These are phyloP conservation scores for Sedum album DNA, from an alignment of 164 flowering plant genomes.

Conservation along the genomic window DNA sequence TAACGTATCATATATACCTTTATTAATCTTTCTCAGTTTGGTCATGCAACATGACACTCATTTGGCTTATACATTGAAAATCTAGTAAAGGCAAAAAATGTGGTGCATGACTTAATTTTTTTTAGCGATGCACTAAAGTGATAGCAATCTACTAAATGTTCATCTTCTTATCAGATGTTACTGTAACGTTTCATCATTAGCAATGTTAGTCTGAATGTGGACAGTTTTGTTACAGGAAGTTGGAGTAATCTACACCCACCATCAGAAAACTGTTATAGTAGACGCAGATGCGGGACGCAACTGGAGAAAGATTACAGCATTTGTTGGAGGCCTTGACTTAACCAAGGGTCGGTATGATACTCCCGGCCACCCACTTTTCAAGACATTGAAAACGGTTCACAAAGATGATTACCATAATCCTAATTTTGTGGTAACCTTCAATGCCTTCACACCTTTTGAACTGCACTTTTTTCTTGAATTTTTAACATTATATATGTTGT, in stretches of 20 bases:
- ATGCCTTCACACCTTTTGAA: not conserved
- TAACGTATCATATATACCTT: not conserved
- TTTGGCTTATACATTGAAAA: not conserved
- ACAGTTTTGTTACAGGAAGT: conserved; percentile 22
- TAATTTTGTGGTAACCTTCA: conserved; percentile 29
- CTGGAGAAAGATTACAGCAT: conserved; percentile 34
- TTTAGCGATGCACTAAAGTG: too few species aligned
- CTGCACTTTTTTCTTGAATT: not conserved
- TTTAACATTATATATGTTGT: too few species aligned
- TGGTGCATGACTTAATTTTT: too few species aligned
- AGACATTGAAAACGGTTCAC: conserved; percentile 28
- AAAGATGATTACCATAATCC: conserved; percentile 38
- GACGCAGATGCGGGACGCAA: conserved; percentile 41
- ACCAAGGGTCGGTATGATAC: conserved; percentile 40
- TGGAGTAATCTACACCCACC: conserved; percentile 44
- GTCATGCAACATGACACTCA: not conserved
- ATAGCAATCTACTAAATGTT: too few species aligned
- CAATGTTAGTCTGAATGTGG: too few species aligned
- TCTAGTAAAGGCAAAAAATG: too few species aligned
- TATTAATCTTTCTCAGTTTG: not conserved
- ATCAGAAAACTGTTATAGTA: conserved; percentile 43
- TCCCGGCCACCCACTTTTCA: conserved; percentile 28
- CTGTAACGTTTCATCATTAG: too few species aligned
- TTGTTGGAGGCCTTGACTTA: conserved; percentile 45
- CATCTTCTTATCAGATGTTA: too few species aligned